Base-by-base conservation (phyloP, 2,329 filamentous ascomycete species). In the Peltaster fructicola region DNA sequence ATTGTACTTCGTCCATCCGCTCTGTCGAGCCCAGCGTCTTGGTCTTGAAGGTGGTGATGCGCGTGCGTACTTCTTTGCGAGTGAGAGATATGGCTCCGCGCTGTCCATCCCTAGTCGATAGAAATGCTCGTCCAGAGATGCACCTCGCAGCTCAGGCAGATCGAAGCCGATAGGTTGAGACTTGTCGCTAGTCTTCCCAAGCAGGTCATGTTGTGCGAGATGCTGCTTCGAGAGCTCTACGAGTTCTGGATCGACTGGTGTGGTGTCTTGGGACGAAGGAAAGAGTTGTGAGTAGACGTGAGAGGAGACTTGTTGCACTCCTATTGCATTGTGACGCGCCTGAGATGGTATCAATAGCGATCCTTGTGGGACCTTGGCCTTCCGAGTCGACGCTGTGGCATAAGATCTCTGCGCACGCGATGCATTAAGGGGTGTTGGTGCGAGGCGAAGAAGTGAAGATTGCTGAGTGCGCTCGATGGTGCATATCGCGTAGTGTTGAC, bases 1-100 rank as follows among this genome's bases (percentile, higher is more conserved):
- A 36, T 74, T 63, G 53, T 98, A 98, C 51, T 82, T 93, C 0
- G 84, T 95, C 88, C 88, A 98, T 2, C 88, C 90, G 45, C 80
- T 90, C 38, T 59, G 64, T 18, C 56, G 65, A 14, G 73, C 54
- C 88, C 88, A 98, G 60, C 72, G 66, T 18, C 65, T 71, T 53
- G 53, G 75, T 49, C 53, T 68, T 49, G 45, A 62, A 0, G 68
- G 68, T 14, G 65, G 56, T 24, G 64, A 63, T 1, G 58, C 61
- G 33, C 56, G 56, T 1, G 77, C 67, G 44, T 91, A 90, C 17
- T 71, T 56, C 44, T 79, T 88, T 1, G 85, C 78, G 34, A 70
- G 56, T 5, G 57, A 60, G 21, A 95, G 51, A 41, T 78, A 93
- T 0, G 88, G 85, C 38, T 93, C 80, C 4, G 82, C 79, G 20